These are phyloP conservation scores for Helminthosporium solani DNA, from an alignment of 2,329 filamentous ascomycete genomes.

Conservation along the genomic window DNA sequence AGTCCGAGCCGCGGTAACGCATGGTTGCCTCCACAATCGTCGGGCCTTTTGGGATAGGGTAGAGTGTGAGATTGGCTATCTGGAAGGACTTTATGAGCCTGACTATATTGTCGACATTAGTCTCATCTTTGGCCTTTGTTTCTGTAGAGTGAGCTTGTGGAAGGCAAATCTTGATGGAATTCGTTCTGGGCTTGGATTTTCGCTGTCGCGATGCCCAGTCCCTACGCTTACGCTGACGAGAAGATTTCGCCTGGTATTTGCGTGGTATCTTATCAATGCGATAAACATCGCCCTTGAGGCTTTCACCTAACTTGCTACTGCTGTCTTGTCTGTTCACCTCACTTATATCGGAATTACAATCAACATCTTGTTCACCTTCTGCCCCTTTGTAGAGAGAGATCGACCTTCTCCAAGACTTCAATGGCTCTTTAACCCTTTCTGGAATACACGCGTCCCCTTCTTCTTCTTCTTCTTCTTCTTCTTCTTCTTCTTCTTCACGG, in stretches of 20 bases:
- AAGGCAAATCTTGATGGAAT: too few relatives aligned
- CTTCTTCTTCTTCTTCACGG: constrained; percentile 6
- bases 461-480: constrained; percentile 7
- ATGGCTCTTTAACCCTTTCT: constrained; percentile 4
- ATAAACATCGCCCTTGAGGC: background rate
- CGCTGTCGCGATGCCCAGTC: too few relatives aligned
- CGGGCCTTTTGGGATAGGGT: constrained; percentile 9
- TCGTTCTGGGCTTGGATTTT: too few relatives aligned
- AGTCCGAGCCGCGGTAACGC: constrained; percentile 7
- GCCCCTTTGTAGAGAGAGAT: constrained; percentile 5
- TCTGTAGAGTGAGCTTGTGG: too few relatives aligned
- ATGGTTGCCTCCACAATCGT: constrained; percentile 12
- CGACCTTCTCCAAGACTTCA: constrained; percentile 4
- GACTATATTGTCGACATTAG: too few relatives aligned
- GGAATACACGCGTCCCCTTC: constrained; percentile 1
- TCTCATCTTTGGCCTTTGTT: too few relatives aligned
- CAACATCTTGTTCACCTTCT: constrained; percentile 6
- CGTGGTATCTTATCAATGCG: too few relatives aligned
- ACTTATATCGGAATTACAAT: background rate
- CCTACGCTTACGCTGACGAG: too few relatives aligned
- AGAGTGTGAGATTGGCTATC: too few relatives aligned
- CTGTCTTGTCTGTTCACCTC: background rate
- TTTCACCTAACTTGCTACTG: too few relatives aligned
- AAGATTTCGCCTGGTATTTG: too few relatives aligned
- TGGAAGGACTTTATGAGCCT: too few relatives aligned